Evolutionary conservation across 176 grass and related monocot species (phyloP), one percentile per base, ranked within the genome.

Genomic region (Juncus inflexus): DNA sequence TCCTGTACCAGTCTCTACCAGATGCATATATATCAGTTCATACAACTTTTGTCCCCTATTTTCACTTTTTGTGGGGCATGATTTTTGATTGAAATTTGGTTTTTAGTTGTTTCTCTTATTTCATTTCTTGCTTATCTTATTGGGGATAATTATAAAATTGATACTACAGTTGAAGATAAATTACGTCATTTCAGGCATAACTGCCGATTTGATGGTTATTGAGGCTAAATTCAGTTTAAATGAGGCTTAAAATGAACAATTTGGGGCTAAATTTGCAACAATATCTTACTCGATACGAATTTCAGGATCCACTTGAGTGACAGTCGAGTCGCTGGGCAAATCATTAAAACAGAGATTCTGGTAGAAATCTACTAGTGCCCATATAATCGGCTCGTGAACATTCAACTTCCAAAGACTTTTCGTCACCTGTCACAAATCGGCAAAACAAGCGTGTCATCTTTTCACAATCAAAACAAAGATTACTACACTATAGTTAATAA

Each of bases 321-420:
- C 85, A 56, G 70, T 83, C 59, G 85, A 79, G 61, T 60, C 86
- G 63, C 71, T 85, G 55, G 67, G 79, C 78, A 65, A 40, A 62
- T 51, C 85, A 69, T 75, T 75, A 64, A 91, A 78, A 50, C 64
- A 79, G 74, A 97, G 80, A 91, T 82, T 91, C 37, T 74, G 77
- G 73, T 97, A 97, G 73, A 89, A 91, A 66, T 89, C 85, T 72
- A 91, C 63, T 64, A 97, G 63, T 55, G 92, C 92, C 92, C 92
- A 97, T 83, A 97, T 86, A 65, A 97, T 86, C 77, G 92, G 92
- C 67, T 97, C 92, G 79, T 97, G 92, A 89, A 97, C 80, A 84
- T 86, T 97, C 42, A 91, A 52, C 76, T 84, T 91, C 87, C 92
- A 97, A 53, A 71, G 74, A 60, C 85, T 77, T 79, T 97, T 78